Conservation (phyloP, 129 eudicot species). For the Flaveria brownii region DNA sequence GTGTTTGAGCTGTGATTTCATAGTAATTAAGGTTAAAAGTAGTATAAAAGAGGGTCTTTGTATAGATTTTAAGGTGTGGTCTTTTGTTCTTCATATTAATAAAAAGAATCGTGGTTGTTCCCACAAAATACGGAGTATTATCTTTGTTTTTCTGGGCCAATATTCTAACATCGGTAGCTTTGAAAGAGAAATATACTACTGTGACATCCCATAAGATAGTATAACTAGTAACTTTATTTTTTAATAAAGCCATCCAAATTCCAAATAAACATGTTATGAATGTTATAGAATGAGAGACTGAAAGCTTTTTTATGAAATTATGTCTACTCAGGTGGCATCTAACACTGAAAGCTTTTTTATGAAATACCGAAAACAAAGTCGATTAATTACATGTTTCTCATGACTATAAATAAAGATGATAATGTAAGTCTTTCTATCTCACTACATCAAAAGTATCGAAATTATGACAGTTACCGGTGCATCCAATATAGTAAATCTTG, state of each 20-base stretch:
- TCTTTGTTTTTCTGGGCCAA: too few species aligned
- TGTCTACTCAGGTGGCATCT: background rate
- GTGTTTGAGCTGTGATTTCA: too few species aligned
- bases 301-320: background rate
- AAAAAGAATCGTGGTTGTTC: too few species aligned
- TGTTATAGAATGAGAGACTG: background rate
- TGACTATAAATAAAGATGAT: background rate
- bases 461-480: slow-evolving; percentile 69
- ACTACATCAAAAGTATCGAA: background rate
- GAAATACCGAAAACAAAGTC: background rate
- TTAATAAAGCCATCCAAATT: background rate
- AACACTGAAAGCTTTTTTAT: background rate
- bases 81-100: too few species aligned
- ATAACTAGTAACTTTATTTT: background rate
- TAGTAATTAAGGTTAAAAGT: too few species aligned
- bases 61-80: too few species aligned
- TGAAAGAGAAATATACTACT: background rate
- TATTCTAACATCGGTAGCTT: too few species aligned
- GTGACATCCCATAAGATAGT: background rate
- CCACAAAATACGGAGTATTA: too few species aligned
- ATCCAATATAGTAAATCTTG: slow-evolving; percentile 93
- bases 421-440: slow-evolving; percentile 8
- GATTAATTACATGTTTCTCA: background rate
- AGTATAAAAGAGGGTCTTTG: too few species aligned
- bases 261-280: background rate